Percentiles rank a stretch among this genome's conserved stretches.
phyloP scores from a whole-genome alignment of 495 filamentous ascomycete species.

The Penicillium diatomitis region DNA sequence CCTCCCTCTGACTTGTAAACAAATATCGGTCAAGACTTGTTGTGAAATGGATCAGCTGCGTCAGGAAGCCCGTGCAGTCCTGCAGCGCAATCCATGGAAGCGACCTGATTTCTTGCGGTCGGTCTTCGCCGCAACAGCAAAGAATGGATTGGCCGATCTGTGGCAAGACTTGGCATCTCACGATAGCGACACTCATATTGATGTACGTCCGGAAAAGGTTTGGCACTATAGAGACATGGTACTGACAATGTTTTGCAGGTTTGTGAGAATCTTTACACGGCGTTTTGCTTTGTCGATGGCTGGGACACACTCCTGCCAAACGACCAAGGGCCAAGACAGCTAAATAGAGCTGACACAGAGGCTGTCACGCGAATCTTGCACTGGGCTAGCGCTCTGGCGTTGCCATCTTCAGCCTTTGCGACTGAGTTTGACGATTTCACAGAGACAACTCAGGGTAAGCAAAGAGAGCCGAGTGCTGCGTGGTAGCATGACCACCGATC shows the following conservation, averaged over 20 bases:
- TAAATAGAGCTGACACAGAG: conserved; percentile 17
- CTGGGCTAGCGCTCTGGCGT: conserved; percentile 25
- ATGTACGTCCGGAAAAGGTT: conserved; percentile 10
- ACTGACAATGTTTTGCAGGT: conserved; percentile 7
- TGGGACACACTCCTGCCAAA: conserved; percentile 8
- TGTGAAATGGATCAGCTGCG: conserved; percentile 27
- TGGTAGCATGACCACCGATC: not conserved
- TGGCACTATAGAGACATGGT: no score
- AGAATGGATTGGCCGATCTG: conserved; percentile 14
- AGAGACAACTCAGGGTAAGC: conserved; percentile 14
- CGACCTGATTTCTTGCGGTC: conserved; percentile 1
- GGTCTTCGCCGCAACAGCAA: not conserved
- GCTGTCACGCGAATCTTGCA: conserved; percentile 22
- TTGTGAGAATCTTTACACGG: conserved; percentile 25
- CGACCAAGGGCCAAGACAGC: conserved; percentile 5
- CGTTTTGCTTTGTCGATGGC: conserved; percentile 15
- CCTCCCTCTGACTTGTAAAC: no score
- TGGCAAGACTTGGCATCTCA: conserved; percentile 25
- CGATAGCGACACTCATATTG: conserved; percentile 8
- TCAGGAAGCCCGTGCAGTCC: conserved; percentile 18
- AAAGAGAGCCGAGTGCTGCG: not conserved
- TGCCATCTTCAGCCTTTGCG: conserved; percentile 29
- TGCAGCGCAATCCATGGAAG: conserved; percentile 10
- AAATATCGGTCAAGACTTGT: no score
- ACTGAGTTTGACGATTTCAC: conserved; percentile 16